Conservation (phyloP, 129 eudicot species). For the Apium graveolens region DNA sequence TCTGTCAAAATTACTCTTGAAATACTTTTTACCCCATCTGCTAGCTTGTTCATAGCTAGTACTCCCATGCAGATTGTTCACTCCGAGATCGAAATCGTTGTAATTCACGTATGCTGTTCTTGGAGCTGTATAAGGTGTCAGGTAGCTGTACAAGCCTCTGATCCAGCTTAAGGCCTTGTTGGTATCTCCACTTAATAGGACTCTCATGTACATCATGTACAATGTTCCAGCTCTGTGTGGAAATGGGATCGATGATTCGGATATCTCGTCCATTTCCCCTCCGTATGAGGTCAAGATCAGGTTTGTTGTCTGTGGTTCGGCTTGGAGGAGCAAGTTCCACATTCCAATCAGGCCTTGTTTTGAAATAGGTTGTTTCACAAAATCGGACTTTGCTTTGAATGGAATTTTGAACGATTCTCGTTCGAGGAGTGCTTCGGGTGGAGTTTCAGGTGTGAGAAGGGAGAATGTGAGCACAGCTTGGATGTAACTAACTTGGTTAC, state of each 20-base stretch:
- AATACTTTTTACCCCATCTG: slow-evolving; percentile 1
- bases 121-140: slow-evolving; percentile 5
- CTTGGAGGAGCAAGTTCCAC: not conserved
- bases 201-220: slow-evolving; percentile 11
- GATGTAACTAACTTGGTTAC: not conserved
- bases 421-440: not conserved
- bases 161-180: not conserved
- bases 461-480: not conserved
- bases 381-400: slow-evolving; percentile 8
- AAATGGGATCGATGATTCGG: slow-evolving; percentile 1
- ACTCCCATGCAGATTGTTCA: not conserved
- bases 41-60: slow-evolving; percentile 1
- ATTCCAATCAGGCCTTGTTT: not conserved
- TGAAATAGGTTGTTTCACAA: not conserved
- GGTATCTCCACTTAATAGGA: not conserved
- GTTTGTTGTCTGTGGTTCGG: not conserved
- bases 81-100: slow-evolving; percentile 4
- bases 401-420: not conserved
- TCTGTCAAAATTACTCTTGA: slow-evolving; percentile 6
- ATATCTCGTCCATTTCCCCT: not conserved
- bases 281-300: slow-evolving; percentile 1
- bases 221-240: slow-evolving; percentile 9
- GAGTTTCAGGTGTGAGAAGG: not conserved
- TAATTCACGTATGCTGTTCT: slow-evolving; percentile 3
- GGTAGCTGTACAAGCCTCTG: not conserved